phyloP scores from a whole-genome alignment of 1,284 basidiomycete species.

The Leccinum angustisporum region DNA sequence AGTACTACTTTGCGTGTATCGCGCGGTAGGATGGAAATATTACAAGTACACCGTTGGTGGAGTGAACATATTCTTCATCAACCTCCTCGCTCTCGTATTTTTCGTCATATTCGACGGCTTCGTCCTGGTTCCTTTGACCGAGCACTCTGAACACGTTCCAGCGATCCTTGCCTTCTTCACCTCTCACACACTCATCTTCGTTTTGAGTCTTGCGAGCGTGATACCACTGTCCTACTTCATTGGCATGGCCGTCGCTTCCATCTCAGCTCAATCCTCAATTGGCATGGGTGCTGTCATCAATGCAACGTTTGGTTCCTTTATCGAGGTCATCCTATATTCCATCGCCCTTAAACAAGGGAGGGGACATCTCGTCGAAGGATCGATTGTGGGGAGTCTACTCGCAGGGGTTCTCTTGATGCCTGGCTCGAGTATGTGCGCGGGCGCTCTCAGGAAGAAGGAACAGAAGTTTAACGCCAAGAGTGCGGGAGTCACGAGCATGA shows the following conservation, averaged over 20 bases:
- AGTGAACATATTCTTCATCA: conserved; percentile 98
- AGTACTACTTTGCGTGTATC: conserved; percentile 93
- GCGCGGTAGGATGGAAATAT: conserved; percentile 88
- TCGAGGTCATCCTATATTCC: conserved; percentile 93
- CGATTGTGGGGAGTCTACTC: conserved; percentile 91
- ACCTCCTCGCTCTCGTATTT: conserved; percentile 91
- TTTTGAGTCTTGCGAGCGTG: conserved; percentile 85
- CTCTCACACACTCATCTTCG: conserved; percentile 80
- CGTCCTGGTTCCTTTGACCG: conserved; percentile 74
- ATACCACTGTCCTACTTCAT: conserved; percentile 99
- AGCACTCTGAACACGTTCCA: conserved; percentile 60
- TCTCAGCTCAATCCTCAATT: conserved; percentile 96
- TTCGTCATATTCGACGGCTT: conserved; percentile 95
- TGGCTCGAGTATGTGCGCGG: conserved; percentile 95
- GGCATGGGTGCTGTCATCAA: conserved; percentile 99
- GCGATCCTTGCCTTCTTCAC: conserved; percentile 71
- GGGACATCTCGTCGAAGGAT: conserved; percentile 94
- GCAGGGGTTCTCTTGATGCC: conserved; percentile 98
- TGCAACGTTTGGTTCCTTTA: conserved; percentile 97
- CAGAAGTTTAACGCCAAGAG: conserved; percentile 98
- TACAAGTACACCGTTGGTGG: conserved; percentile 99
- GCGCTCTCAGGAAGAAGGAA: conserved; percentile 90
- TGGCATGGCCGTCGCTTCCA: conserved; percentile 99
- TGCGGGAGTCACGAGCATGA: conserved; percentile 97
- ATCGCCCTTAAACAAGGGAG: conserved; percentile 90